A percentile compares a stretch with the other conserved stretches of the same genome.
Conservation (phyloP, 1,284 basidiomycete genomes). For the Microbotryum lychnidis-dioicae region DNA sequence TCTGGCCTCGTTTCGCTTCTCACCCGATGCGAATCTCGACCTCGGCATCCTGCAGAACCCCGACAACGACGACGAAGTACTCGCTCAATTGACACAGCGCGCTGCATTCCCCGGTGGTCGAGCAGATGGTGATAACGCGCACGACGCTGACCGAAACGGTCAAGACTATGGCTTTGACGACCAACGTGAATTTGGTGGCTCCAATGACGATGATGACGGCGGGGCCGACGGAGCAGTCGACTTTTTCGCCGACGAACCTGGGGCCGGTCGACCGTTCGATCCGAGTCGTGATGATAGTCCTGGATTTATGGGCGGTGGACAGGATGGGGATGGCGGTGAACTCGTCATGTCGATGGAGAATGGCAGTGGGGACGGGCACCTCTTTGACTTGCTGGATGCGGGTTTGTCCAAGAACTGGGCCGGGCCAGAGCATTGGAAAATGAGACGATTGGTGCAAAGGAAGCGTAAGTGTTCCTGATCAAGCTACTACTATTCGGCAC, state of each 20-base stretch:
- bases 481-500: slow-evolving; percentile 31
- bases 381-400: slow-evolving; percentile 87
- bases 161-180: slow-evolving; percentile 52
- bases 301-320: slow-evolving; percentile 44
- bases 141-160: slow-evolving; percentile 16
- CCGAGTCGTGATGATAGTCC: slow-evolving; percentile 49
- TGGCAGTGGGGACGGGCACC: slow-evolving; percentile 52
- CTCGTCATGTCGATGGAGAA: slow-evolving; percentile 76
- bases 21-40: slow-evolving; percentile 39
- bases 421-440: slow-evolving; percentile 97
- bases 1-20: slow-evolving; percentile 69
- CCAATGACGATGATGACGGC: slow-evolving; percentile 30
- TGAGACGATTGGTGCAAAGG: slow-evolving; percentile 45
- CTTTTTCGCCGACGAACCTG: slow-evolving; percentile 44
- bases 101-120: not conserved
- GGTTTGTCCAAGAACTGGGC: slow-evolving; percentile 91
- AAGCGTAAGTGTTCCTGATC: slow-evolving; percentile 19
- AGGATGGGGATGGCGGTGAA: slow-evolving; percentile 50
- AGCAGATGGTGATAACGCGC: slow-evolving; percentile 16
- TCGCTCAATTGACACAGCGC: not conserved
- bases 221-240: slow-evolving; percentile 43
- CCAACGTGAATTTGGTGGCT: slow-evolving; percentile 43
- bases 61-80: slow-evolving; percentile 40
- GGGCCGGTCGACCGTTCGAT: slow-evolving; percentile 62
- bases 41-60: slow-evolving; percentile 34